These are phyloP conservation scores for Areca catechu DNA, from an alignment of 176 grass and related monocot genomes.

Conservation along the genomic window DNA sequence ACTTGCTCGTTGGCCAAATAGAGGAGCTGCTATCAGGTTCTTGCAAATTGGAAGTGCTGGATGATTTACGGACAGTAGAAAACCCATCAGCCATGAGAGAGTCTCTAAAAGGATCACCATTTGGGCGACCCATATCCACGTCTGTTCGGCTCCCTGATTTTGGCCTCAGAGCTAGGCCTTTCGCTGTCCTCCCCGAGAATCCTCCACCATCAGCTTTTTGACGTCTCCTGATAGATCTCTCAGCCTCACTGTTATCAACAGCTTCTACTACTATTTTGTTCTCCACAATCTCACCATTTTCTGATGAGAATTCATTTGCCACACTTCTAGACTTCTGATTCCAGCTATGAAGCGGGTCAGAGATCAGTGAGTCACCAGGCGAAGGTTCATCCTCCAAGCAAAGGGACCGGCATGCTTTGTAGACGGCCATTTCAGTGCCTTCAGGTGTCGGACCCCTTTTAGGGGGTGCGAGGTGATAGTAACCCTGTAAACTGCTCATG, in stretches of 20 bases:
- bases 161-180: constrained; percentile 29
- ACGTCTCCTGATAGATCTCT: constrained; percentile 43
- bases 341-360: constrained; percentile 13
- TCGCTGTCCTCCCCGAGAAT: constrained; percentile 9
- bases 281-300: background rate
- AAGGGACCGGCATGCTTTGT: background rate
- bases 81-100: constrained; percentile 32
- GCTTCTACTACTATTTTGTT: background rate
- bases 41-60: constrained; percentile 66
- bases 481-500: constrained; percentile 42
- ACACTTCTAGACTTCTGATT: constrained; percentile 46
- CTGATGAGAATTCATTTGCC: constrained; percentile 17
- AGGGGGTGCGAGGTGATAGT: constrained; percentile 33
- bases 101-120: constrained; percentile 11
- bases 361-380: background rate
- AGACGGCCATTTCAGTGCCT: constrained; percentile 27
- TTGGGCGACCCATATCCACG: constrained; percentile 23
- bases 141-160: constrained; percentile 22
- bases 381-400: constrained; percentile 7
- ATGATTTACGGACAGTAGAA: constrained; percentile 48
- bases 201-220: constrained; percentile 25
- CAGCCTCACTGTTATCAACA: constrained; percentile 23
- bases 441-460: constrained; percentile 3
- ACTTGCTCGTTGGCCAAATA: constrained; percentile 41
- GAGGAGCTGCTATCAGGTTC: constrained; percentile 31